Conservation (phyloP, 345 rosid genomes). For the Durio zibethinus region DNA sequence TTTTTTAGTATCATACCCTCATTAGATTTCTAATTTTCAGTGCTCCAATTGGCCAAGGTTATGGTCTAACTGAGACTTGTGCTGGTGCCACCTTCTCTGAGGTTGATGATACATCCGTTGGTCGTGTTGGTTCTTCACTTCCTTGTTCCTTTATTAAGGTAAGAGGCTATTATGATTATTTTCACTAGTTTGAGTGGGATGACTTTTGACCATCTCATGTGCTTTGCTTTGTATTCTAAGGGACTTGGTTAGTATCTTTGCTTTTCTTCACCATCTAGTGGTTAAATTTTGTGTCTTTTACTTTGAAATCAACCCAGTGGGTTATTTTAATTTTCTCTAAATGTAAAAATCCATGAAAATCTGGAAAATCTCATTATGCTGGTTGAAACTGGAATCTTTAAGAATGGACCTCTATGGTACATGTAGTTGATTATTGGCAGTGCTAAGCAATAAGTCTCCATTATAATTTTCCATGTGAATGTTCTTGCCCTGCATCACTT, state of each 20-base stretch:
- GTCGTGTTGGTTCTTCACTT: constrained; percentile 95
- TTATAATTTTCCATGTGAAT: neutral
- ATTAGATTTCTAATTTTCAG: constrained; percentile 37
- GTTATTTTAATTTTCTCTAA: neutral
- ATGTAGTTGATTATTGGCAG: neutral
- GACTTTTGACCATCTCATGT: neutral
- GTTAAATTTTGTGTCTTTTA: neutral
- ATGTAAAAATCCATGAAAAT: neutral
- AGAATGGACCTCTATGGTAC: neutral
- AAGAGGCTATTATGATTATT: constrained; percentile 11
- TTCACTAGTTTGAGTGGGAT: constrained; percentile 9
- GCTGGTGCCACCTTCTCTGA: constrained; percentile 99
- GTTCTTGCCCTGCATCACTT: neutral
- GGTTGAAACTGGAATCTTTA: neutral
- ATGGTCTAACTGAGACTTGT: constrained; percentile 96
- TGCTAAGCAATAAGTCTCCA: neutral
- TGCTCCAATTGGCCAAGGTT: constrained; percentile 99
- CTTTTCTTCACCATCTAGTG: neutral
- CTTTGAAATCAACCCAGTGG: neutral
- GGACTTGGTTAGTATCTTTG: neutral
- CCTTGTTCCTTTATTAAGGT: constrained; percentile 96
- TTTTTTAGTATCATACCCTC: constrained; percentile 9
- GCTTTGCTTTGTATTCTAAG: neutral
- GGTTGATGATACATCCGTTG: constrained; percentile 92
- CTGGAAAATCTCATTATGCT: neutral